Evolutionary conservation across 1,139 yeast species (phyloP).

Genomic region (Lizanozyma gosingica): DNA sequence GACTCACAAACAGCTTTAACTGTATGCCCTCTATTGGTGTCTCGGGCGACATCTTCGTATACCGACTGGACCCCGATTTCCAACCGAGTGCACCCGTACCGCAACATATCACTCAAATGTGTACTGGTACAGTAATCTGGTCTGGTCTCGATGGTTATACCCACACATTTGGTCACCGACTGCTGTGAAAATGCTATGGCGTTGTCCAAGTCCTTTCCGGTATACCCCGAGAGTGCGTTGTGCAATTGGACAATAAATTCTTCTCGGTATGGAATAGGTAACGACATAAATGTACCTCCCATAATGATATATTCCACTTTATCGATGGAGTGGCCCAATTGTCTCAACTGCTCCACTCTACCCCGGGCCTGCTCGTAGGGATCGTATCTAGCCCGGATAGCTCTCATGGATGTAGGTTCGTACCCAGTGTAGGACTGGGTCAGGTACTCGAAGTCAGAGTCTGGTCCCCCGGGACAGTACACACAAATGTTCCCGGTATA

Average conservation of each 20-base stretch:
- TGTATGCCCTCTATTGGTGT: constrained; percentile 96
- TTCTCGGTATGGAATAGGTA: constrained; percentile 85
- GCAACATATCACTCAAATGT: constrained; percentile 89
- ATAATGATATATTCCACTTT: constrained; percentile 95
- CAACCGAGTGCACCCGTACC: constrained; percentile 92
- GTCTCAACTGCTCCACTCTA: constrained; percentile 89
- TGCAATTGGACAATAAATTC: constrained; percentile 82
- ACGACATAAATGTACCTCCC: constrained; percentile 99
- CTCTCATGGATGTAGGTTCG: constrained; percentile 98
- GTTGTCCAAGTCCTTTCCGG: constrained; percentile 82
- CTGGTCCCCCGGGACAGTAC: constrained; percentile 99
- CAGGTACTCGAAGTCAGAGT: constrained; percentile 93
- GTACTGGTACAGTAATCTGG: constrained; percentile 98
- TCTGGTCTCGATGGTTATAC: constrained; percentile 95
- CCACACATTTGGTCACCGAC: constrained; percentile 93
- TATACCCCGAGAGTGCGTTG: constrained; percentile 90
- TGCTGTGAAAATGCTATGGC: constrained; percentile 89
- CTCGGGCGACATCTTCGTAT: constrained; percentile 97
- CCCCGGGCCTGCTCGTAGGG: constrained; percentile 99
- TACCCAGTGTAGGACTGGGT: constrained; percentile 98
- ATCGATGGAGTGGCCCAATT: constrained; percentile 92
- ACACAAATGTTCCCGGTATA: constrained; percentile 98
- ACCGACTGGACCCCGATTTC: constrained; percentile 97
- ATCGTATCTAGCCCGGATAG: constrained; percentile 93
- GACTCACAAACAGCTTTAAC: constrained; percentile 95